These are phyloP conservation scores for Phyllosticta citrichinensis DNA, from an alignment of 2,329 filamentous ascomycete species.

Conservation along the genomic window DNA sequence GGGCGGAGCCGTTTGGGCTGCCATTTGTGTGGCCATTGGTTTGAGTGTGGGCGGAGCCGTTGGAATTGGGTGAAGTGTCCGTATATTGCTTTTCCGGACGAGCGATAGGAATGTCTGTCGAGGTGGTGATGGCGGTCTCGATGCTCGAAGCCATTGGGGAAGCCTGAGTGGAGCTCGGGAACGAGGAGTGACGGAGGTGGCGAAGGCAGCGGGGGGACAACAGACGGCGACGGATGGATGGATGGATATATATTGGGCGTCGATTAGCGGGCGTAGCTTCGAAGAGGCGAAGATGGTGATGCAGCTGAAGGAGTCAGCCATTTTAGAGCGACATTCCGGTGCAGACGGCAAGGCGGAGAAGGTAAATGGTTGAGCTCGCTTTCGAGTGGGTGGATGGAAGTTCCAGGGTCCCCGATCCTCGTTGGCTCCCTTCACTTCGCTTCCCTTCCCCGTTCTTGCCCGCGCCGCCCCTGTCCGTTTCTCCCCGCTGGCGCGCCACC, in stretches of 20 bases:
- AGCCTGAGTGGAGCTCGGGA: conserved; percentile 9
- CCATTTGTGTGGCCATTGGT: conserved; percentile 14
- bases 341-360: not conserved
- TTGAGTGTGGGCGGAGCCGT: conserved; percentile 4
- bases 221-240: not conserved
- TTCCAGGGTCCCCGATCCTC: not conserved
- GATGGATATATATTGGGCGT: not conserved
- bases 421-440: too few species aligned
- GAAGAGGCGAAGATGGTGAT: not conserved
- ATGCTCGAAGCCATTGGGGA: conserved; percentile 10
- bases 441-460: not conserved
- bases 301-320: not conserved
- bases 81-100: conserved; percentile 17
- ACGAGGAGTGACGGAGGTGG: not conserved
- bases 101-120: conserved; percentile 18
- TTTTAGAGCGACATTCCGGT: not conserved
- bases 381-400: not conserved
- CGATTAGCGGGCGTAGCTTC: not conserved
- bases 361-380: not conserved
- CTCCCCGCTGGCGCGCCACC: not conserved
- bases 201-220: conserved; percentile 11
- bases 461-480: not conserved
- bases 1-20: conserved; percentile 5
- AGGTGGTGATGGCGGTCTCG: conserved; percentile 19
- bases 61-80: conserved; percentile 14